Evolutionary conservation across 2,329 filamentous ascomycete genomes (phyloP), one percentile per base, ranked within the genome.

Genomic region (Colletotrichum sp.): DNA sequence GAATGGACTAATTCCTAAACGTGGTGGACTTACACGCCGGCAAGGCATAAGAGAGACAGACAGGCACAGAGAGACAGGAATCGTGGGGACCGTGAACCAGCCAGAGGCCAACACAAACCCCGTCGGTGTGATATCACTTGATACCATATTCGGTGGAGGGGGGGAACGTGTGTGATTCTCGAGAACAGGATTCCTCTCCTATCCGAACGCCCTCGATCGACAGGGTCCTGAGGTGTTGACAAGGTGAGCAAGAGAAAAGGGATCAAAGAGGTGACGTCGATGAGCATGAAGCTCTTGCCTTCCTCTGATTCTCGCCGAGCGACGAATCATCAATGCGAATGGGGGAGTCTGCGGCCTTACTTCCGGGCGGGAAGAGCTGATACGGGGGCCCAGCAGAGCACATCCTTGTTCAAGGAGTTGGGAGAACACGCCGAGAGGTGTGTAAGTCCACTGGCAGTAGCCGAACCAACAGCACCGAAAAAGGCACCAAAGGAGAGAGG

Each of bases 41-140:
- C 39, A 48, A n/a, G 39, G 39, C 39, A n/a, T n/a, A n/a, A 48
- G 18, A 6, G 39, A n/a, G 18, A 48, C 36, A 18, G 9, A 43
- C 39, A n/a, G 9, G 18, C 18, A n/a, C 18, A 48, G n/a, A 21
- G n/a, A 21, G 43, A 48, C 39, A 52, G 43, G 43, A 52, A 21
- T 52, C 43, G 43, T 52, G 43, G 64, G 64, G 34, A 28, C 43
- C 14, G 36, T 21, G 64, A 48, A 66, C 39, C 64, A 48, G 32
- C 36, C 26, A 66, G 10, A 2, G 43, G 43, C 43, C 43, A 48
- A 48, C 64, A 28, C 30, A 12, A 52, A 66, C 55, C 66, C 66
- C 43, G 69, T 67, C 64, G 55, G 61, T 74, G 71, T 78, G 76
- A 77, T 78, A 74, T 77, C 74, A 78, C 74, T 61, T 28, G 57